A percentile compares a stretch with the other conserved stretches of the same genome.
phyloP scores from a whole-genome alignment of 306 rosid genomes.

The Casuarina equisetifolia region DNA sequence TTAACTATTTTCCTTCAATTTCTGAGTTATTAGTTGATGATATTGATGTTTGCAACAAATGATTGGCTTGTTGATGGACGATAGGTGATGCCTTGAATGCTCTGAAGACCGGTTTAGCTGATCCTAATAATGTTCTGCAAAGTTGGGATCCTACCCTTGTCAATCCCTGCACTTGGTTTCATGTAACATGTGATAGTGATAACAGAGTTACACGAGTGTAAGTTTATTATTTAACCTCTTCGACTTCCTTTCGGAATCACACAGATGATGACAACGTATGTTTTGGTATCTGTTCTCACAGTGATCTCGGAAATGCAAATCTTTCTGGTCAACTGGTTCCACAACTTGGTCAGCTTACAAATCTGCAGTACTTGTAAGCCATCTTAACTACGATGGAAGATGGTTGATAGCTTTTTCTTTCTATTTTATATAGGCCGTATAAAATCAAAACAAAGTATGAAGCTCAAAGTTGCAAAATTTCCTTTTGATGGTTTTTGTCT shows the following conservation, averaged over 20 bases:
- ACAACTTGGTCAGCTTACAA: slow-evolving; percentile 68
- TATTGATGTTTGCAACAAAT: slow-evolving; percentile 24
- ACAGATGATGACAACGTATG: slow-evolving; percentile 10
- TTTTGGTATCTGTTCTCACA: slow-evolving; percentile 37
- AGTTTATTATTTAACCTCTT: slow-evolving; percentile 35
- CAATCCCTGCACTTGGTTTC: slow-evolving; percentile 98
- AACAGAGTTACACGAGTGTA: slow-evolving; percentile 96
- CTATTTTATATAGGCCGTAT: not conserved
- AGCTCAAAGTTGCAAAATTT: too few species aligned
- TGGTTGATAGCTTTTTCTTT: slow-evolving; percentile 5
- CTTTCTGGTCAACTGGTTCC: slow-evolving; percentile 76
- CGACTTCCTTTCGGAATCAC: not conserved
- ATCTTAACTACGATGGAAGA: slow-evolving; percentile 11
- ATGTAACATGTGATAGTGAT: slow-evolving; percentile 77
- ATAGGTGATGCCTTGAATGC: slow-evolving; percentile 93
- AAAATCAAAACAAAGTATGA: not conserved
- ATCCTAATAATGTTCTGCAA: slow-evolving; percentile 85
- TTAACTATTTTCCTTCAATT: not conserved
- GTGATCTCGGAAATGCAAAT: slow-evolving; percentile 96
- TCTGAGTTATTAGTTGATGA: slow-evolving; percentile 4
- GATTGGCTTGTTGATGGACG: slow-evolving; percentile 23
- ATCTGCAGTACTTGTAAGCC: slow-evolving; percentile 92
- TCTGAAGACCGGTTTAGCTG: slow-evolving; percentile 65
- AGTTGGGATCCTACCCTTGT: slow-evolving; percentile 95
- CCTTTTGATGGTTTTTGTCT: not conserved